A percentile compares a stretch with the other conserved stretches of the same genome.
Conservation (phyloP, 1,139 yeast genomes). For the Taphrina communis region DNA sequence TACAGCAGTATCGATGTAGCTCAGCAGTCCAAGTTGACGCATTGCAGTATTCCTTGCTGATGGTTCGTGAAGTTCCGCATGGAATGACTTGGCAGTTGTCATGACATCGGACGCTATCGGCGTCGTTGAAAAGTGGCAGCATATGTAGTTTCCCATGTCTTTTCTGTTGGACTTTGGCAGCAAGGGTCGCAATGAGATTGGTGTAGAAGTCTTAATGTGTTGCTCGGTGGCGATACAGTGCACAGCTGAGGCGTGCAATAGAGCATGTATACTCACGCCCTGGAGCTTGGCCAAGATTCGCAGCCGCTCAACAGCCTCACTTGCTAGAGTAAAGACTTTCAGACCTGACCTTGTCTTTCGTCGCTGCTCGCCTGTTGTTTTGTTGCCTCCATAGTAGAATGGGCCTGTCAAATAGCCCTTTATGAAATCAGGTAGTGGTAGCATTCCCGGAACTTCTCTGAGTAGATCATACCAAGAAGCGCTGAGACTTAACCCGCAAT, state of each 20-base stretch:
- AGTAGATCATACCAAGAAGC: slow-evolving; percentile 6
- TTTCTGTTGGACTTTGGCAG: background rate
- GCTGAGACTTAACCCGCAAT: slow-evolving; percentile 11
- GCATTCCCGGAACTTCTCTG: slow-evolving; percentile 5
- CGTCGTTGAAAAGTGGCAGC: slow-evolving; percentile 2
- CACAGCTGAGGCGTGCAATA: slow-evolving; percentile 22
- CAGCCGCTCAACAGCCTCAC: background rate
- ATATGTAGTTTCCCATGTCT: slow-evolving; percentile 20
- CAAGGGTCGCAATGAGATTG: slow-evolving; percentile 31
- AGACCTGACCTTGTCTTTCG: slow-evolving; percentile 16
- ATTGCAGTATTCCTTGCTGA: slow-evolving; percentile 2
- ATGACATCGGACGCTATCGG: background rate
- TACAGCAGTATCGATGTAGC: slow-evolving; percentile 3
- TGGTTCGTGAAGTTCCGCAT: slow-evolving; percentile 23
- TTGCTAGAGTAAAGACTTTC: background rate
- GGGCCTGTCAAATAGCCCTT: background rate
- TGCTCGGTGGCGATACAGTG: slow-evolving; percentile 15
- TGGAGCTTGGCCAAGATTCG: slow-evolving; percentile 5
- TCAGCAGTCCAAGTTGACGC: slow-evolving; percentile 7
- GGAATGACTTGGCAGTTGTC: slow-evolving; percentile 24
- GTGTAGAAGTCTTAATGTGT: slow-evolving; percentile 17
- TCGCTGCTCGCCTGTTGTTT: slow-evolving; percentile 19
- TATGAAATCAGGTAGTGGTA: slow-evolving; percentile 24
- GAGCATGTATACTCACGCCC: slow-evolving; percentile 23
- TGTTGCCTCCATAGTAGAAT: slow-evolving; percentile 17